Evolutionary conservation across 2,329 filamentous ascomycete genomes (phyloP), one percentile per base, ranked within the genome.

Genomic region (Rutstroemia sp.): DNA sequence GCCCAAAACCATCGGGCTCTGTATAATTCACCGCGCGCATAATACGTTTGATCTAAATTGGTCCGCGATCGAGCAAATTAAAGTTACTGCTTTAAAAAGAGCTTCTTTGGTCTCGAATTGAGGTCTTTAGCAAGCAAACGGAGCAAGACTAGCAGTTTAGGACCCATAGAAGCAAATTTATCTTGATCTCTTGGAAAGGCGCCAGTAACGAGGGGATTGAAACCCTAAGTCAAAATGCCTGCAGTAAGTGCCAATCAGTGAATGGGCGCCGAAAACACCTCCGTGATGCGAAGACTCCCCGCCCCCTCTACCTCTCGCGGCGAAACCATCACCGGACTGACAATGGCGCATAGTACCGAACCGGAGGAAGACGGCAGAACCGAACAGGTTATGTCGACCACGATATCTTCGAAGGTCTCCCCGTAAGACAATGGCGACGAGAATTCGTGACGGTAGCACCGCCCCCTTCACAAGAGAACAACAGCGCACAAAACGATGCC

Each of bases 341-440:
- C 37, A 44, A 39, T 54, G 23, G n/a, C 27, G n/a, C 17, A 51
- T 51, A 68, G 63, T 68, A 68, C 45, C 58, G 68, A 61, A 63
- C 60, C 30, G 58, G 49, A 39, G 55, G 55, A 45, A 59, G 68
- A 47, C 65, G 67, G n/a, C 61, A 65, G 46, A 70, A 68, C 52
- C 64, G 68, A n/a, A 59, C 61, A 17, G 64, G 64, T 25, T 57
- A 61, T 56, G 60, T 63, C 27, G 84, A 88, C 62, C 82, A 86
- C 68, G 85, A 87, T 74, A 59, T 68, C 16, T 68, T 66, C 19
- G 69, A 70, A 58, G 69, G 69, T 58, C 79, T 96, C 10, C 92
- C 92, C 16, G 87, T 96, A 57, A 87, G 91, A 67, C 90, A 95
- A 80, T 97, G 91, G 87, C 84, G 88, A 56, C 84, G 88, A 61